These are phyloP conservation scores for Glarea lozoyensis DNA, from an alignment of 495 filamentous ascomycete species.

Conservation along the genomic window DNA sequence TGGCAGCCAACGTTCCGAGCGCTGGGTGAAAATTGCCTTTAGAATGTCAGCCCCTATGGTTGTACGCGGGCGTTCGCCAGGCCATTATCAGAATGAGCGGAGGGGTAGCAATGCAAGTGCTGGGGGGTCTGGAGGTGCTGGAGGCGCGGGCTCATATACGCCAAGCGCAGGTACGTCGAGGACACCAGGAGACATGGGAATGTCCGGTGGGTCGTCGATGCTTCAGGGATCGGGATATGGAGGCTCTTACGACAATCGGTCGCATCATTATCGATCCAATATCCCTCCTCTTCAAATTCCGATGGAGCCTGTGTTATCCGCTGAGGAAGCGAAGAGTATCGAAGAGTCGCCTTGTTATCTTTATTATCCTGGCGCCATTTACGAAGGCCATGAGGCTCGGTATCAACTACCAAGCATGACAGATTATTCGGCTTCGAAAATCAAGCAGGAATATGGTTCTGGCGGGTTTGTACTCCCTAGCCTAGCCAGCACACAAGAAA, in stretches of 20 bases:
- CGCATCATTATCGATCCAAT: slow-evolving; percentile 13
- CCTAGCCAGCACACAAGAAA: slow-evolving; percentile 9
- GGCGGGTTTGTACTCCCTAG: slow-evolving; percentile 16
- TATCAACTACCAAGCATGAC: slow-evolving; percentile 11
- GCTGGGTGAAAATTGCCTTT: slow-evolving; percentile 71
- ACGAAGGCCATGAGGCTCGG: slow-evolving; percentile 10
- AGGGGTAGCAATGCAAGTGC: slow-evolving; percentile 62
- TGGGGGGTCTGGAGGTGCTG: slow-evolving; percentile 46
- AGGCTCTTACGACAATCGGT: slow-evolving; percentile 9
- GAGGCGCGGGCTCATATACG: slow-evolving; percentile 34
- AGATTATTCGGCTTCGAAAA: slow-evolving; percentile 9
- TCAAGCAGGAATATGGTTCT: slow-evolving; percentile 17
- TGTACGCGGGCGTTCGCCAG: slow-evolving; percentile 84
- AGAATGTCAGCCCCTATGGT: slow-evolving; percentile 81
- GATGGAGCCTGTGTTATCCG: slow-evolving; percentile 17
- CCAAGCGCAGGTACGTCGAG: slow-evolving; percentile 21
- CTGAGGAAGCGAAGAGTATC: slow-evolving; percentile 21
- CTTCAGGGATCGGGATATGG: slow-evolving; percentile 5
- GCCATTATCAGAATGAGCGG: slow-evolving; percentile 83
- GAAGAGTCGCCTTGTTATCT: slow-evolving; percentile 16
- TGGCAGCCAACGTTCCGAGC: slow-evolving; percentile 32
- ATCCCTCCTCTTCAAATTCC: slow-evolving; percentile 13
- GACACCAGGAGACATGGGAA: slow-evolving; percentile 16
- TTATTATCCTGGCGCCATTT: slow-evolving; percentile 19
- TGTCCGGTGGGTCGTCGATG: slow-evolving; percentile 15